Base-by-base conservation (phyloP, 805 yeast genomes). In the Maudiozyma saulgeensis region DNA sequence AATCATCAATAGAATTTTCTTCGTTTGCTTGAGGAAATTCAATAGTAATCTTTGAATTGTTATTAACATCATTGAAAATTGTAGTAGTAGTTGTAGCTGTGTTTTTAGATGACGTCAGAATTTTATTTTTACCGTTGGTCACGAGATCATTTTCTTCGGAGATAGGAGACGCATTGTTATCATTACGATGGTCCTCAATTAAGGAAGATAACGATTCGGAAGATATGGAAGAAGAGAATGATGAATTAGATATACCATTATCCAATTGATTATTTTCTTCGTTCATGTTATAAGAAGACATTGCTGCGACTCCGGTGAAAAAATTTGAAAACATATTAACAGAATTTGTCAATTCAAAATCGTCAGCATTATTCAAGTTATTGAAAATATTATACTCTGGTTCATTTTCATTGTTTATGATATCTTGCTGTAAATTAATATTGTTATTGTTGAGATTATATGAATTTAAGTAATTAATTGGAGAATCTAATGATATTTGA, bases 191-290 rank as follows among this genome's bases (percentile, higher is more conserved):
- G 15, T 25, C 18, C 5, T 28, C 37, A 42, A 42, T 42, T 25
- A 39, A n/a, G 2, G 48, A 45, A 15, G 46, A 35, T 47, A 43
- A 34, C 16, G 50, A 47, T 19, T 37, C 44, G 2, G 46, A 18
- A 16, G 45, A 32, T 8, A 18, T 11, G 16, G 43, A 41, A 4
- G 40, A 37, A 13, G 43, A 13, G 19, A 21, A 35, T 6, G 43
- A 37, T 5, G 45, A 41, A 18, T 12, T 15, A 3, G 39, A 37
- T 5, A 19, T 21, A 23, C 43, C 15, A 18, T 43, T 43, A 16
- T 34, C 19, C n/a, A 40, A 26, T 41, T 16, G 26, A 16, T 7
- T 26, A 7, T 25, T 25, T 3, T 38, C 25, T 38, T 16, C 25
- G 16, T 6, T 16, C 11, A 38, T 38, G 16, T 38, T 38, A 38